Evolutionary conservation across 208 protist species (phyloP), one percentile per base, ranked within the genome.

Genomic region (Wallacemonas collosoma): DNA sequence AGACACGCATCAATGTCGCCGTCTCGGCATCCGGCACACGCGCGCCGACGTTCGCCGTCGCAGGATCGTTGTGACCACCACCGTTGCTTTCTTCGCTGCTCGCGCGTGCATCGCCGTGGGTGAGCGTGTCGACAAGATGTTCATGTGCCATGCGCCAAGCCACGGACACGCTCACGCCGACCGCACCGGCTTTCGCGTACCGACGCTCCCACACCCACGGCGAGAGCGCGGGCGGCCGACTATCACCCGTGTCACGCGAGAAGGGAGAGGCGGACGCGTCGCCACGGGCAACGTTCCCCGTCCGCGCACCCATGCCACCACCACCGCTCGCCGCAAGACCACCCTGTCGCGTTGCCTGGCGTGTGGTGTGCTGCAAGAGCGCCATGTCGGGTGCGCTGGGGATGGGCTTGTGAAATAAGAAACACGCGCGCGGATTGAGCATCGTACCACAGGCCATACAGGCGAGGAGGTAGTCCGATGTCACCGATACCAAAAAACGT

Each of bases 341-440:
- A 26, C 8, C 14, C 8, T 62, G 55, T 3, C 64, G 76, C 1
- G 67, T 35, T 0, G 43, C 50, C 5, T 73, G 43, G 7, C 61
- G 71, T 61, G 38, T 55, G 3, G 64, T 41, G 43, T 75, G 79
- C 47, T 76, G 72, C 4, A 77, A 54, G 41, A 84, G 71, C 3
- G 64, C 63, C 35, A 76, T 55, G 38, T 91, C 87, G 17, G 80
- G 72, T 26, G 83, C 76, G 40, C 78, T 86, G 12, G 83, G 83
- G 15, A 88, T 76, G 9, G 81, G 61, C 2, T 35, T 65, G 65
- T 69, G 62, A 58, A 95, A 95, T 35, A 93, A 45, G 73, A 95
- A 95, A 71, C 79, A 91, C 38, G 76, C 71, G 5, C 45, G 17
- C 3, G 86, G 86, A 41, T 86, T 17, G 17, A 95, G 69, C 51